Conservation (phyloP, 148 eudicot genomes). For the Amaranthus cruentus region DNA sequence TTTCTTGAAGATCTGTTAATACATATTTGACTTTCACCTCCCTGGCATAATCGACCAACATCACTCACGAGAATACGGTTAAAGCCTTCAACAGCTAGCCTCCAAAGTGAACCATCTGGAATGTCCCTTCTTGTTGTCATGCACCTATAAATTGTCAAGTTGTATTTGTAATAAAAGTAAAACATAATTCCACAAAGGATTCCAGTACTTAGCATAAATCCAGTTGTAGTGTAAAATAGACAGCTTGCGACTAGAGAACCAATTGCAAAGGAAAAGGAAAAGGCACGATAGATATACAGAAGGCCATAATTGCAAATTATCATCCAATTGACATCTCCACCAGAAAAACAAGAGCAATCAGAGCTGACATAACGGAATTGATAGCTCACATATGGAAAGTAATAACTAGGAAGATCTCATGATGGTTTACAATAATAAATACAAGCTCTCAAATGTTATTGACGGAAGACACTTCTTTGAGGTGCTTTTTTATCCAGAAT, state of each 20-base stretch:
- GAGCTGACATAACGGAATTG: too few relatives aligned
- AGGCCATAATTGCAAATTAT: neutral
- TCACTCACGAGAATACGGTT: slow-evolving; percentile 64
- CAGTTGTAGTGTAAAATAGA: neutral
- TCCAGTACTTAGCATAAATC: neutral
- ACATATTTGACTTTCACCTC: slow-evolving; percentile 30
- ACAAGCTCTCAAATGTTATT: too few relatives aligned
- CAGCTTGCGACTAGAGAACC: neutral
- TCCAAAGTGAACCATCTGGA: slow-evolving; percentile 91
- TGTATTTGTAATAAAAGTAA: neutral
- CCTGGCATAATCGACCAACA: slow-evolving; percentile 36
- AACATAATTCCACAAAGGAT: neutral
- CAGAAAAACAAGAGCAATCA: neutral
- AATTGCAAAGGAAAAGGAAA: neutral
- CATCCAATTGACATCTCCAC: neutral
- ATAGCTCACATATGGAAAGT: too few relatives aligned
- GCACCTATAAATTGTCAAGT: slow-evolving; percentile 42
- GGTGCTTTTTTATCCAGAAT: too few relatives aligned
- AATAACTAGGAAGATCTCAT: too few relatives aligned
- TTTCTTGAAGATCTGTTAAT: slow-evolving; percentile 49
- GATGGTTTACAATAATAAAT: too few relatives aligned
- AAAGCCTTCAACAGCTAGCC: slow-evolving; percentile 86
- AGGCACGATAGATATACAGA: neutral
- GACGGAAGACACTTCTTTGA: too few relatives aligned
- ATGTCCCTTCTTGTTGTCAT: slow-evolving; percentile 95